Conservation (phyloP, 768 basidiomycete species). For the Psilocybe cubensis region DNA sequence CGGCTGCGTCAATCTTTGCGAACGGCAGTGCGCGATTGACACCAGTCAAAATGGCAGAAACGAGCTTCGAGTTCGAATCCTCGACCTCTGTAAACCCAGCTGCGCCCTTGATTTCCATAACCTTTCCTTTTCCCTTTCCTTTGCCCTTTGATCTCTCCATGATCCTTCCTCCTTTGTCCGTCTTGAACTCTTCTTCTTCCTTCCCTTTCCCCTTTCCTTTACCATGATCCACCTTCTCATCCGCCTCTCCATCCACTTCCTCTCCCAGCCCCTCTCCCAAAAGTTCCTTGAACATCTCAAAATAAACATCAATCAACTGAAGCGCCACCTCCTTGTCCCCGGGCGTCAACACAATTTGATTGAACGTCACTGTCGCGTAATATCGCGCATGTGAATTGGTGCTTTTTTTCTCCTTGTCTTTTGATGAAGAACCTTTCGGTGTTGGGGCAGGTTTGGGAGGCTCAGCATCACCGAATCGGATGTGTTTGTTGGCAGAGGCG, state of each 20-base stretch:
- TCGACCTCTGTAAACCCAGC: conserved; percentile 77
- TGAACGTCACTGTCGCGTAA: conserved; percentile 92
- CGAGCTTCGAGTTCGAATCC: conserved; percentile 77
- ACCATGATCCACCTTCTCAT: conserved; percentile 42
- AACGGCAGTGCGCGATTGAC: conserved; percentile 96
- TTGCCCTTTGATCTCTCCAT: conserved; percentile 29
- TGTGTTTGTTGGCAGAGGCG: conserved; percentile 42
- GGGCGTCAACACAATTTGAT: conserved; percentile 81
- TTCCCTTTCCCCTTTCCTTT: conserved; percentile 32
- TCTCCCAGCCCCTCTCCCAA: conserved; percentile 62
- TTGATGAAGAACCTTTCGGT: conserved; percentile 15
- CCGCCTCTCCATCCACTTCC: conserved; percentile 37
- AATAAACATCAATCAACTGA: conserved; percentile 87
- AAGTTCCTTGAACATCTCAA: conserved; percentile 90
- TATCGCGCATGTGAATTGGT: conserved; percentile 81
- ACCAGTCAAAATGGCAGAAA: conserved; percentile 91
- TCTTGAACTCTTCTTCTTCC: conserved; percentile 33
- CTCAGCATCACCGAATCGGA: conserved; percentile 52
- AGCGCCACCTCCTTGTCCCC: conserved; percentile 75
- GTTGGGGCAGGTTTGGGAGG: conserved; percentile 35
- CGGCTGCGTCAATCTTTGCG: conserved; percentile 75
- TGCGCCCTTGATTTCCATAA: conserved; percentile 47
- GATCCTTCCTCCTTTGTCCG: conserved; percentile 39
- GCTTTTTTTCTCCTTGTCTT: conserved; percentile 41
- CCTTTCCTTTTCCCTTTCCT: conserved; percentile 41